A percentile compares a stretch with the other conserved stretches of the same genome.
Evolutionary conservation across 768 basidiomycete species (phyloP).

Genomic region (Lentinula boryana): DNA sequence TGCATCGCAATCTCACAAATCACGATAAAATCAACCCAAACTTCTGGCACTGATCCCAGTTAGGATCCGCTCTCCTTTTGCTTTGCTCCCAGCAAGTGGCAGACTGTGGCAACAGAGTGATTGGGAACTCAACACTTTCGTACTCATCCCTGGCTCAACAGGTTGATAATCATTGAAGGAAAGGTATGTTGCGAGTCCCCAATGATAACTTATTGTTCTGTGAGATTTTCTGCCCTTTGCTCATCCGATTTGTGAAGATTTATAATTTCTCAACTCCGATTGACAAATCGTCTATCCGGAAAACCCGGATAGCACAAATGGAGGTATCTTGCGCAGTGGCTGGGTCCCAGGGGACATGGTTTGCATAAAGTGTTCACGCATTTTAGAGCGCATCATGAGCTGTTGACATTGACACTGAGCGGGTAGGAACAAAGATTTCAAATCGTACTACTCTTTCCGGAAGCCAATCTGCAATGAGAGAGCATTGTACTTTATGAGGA

Average conservation of each 20-base stretch:
- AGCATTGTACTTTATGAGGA: neutral
- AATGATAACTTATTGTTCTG: neutral
- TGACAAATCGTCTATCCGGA: neutral
- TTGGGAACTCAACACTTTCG: no score
- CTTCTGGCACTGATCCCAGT: neutral
- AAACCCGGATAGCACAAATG: neutral
- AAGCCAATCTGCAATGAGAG: neutral
- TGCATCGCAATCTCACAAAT: slow-evolving; percentile 2
- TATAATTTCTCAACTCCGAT: neutral
- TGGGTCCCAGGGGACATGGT: neutral
- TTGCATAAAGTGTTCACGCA: neutral
- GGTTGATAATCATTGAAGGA: no score
- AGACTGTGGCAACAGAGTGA: no score
- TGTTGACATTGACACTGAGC: neutral
- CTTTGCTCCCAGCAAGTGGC: neutral
- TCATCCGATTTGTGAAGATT: neutral
- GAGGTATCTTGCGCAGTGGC: neutral
- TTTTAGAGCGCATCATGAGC: neutral
- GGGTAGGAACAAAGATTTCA: neutral
- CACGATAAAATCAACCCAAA: neutral
- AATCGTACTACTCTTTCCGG: neutral
- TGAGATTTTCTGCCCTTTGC: neutral
- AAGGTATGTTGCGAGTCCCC: neutral
- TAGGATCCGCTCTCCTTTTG: neutral
- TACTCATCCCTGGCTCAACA: no score